These are phyloP conservation scores for Pichia cabralensis DNA, from an alignment of 805 yeast genomes.

Conservation along the genomic window DNA sequence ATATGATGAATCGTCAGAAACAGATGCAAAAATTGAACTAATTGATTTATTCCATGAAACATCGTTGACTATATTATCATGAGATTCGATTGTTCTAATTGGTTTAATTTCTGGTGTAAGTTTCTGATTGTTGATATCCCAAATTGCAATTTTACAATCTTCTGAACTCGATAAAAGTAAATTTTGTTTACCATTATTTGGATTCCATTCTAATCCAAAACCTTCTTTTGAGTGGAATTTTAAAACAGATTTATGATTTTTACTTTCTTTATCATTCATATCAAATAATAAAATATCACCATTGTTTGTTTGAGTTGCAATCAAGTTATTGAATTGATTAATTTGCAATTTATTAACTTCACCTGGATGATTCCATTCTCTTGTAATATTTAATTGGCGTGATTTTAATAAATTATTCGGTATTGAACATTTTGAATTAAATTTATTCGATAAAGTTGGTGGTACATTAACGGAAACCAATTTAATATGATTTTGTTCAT, in stretches of 20 bases:
- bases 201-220: conserved; percentile 61
- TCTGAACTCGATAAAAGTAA: conserved; percentile 53
- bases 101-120: conserved; percentile 28
- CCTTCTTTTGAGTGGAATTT: conserved; percentile 59
- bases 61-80: conserved; percentile 55
- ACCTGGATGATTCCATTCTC: conserved; percentile 52
- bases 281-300: conserved; percentile 42
- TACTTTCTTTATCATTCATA: conserved; percentile 14
- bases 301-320: conserved; percentile 45
- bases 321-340: conserved; percentile 36
- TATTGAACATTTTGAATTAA: conserved; percentile 5
- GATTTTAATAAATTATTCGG: conserved; percentile 17
- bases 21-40: conserved; percentile 51
- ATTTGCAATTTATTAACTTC: conserved; percentile 56
- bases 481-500: conserved; percentile 34
- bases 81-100: conserved; percentile 36
- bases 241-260: conserved; percentile 22
- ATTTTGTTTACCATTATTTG: conserved; percentile 22
- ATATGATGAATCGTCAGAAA: conserved; percentile 54
- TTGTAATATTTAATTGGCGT: conserved; percentile 33
- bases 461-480: conserved; percentile 39
- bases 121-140: conserved; percentile 39
- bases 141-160: conserved; percentile 58
- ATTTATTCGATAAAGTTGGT: conserved; percentile 34
- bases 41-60: conserved; percentile 44